Percentiles rank a stretch among this genome's conserved stretches.
Conservation (phyloP, 2,329 filamentous ascomycete genomes). For the Xylaria sp. region DNA sequence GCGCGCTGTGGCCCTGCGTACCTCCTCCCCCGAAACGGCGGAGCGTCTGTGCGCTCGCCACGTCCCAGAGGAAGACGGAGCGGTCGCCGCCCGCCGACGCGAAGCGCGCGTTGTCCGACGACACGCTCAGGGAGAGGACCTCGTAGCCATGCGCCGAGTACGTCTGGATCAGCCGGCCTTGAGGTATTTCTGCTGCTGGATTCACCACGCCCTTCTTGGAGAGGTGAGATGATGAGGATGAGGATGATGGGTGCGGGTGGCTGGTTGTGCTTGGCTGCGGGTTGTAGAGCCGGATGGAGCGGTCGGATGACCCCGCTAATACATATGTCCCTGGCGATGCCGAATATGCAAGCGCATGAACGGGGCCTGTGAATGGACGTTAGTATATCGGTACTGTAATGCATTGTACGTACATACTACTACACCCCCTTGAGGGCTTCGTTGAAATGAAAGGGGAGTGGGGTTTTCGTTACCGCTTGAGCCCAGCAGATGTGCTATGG, state of each 20-base stretch:
- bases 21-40: constrained; percentile 76
- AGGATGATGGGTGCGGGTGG: constrained; percentile 15
- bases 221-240: constrained; percentile 43
- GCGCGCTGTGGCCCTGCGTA: constrained; percentile 71
- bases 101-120: constrained; percentile 83
- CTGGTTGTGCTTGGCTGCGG: constrained; percentile 62
- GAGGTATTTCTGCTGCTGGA: constrained; percentile 46
- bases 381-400: neutral
- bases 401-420: neutral
- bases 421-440: neutral
- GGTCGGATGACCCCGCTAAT: constrained; percentile 87
- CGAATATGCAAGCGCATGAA: constrained; percentile 79
- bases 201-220: constrained; percentile 52
- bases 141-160: constrained; percentile 94
- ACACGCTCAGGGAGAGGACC: constrained; percentile 82
- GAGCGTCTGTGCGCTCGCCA: constrained; percentile 79
- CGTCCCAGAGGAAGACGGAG: constrained; percentile 94
- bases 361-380: constrained; percentile 63
- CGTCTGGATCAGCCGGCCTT: constrained; percentile 79
- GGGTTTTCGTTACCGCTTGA: constrained; percentile 63
- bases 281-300: constrained; percentile 87
- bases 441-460: neutral
- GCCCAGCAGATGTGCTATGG: constrained; percentile 66
- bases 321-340: constrained; percentile 79
- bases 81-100: constrained; percentile 91